Base-by-base conservation (phyloP, 176 grass and related monocot species). In the Echinochloa phyllopogon region DNA sequence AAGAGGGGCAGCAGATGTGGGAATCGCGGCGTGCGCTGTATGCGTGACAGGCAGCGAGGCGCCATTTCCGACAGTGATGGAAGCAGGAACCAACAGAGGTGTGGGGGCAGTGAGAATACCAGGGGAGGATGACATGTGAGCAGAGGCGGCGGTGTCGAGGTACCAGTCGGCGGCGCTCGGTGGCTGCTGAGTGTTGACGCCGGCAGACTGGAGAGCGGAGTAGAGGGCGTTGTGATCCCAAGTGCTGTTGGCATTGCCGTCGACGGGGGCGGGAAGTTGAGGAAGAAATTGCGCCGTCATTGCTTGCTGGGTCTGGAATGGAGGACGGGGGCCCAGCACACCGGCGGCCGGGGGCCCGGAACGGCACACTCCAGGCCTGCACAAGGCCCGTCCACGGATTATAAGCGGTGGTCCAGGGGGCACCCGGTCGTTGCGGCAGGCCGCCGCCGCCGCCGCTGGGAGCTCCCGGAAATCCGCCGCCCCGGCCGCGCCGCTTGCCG, bases 61-160 rank as follows among this genome's bases (percentile, higher is more conserved):
- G 4, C 33, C 63, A 1, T 65, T 65, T 0, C 33, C 33, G 1
- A 65, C 33, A 1, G 16, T 39, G 14, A 65, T 9, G 0, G 6
- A 3, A 17, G 15, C 29, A 37, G 1, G 62, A 17, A 4, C 0
- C 1, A 15, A 16, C 0, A 2, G 10, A 33, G 25, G 12, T 0
- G 10, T 1, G 8, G n/a, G 2, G 2, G 6, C 0, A 2, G 0
- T 0, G 8, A 24, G 1, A 0, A 24, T 59, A 59, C 56, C n/a
- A 24, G 56, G n/a, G 3, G 56, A 3, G 8, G 21, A 24, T 0
- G 52, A 56, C 52, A 56, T 56, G 6, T 56, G 52, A 1, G 18
- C 6, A 0, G 52, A 8, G 6, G 52, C 4, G 1, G 18, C 18
- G 0, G 52, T 56, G 18, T 56, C 18, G 6, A 56, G 1, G 18